Evolutionary conservation across 352 stramenopile genomes (phyloP).

Genomic region (Pythium pyrilobum): DNA sequence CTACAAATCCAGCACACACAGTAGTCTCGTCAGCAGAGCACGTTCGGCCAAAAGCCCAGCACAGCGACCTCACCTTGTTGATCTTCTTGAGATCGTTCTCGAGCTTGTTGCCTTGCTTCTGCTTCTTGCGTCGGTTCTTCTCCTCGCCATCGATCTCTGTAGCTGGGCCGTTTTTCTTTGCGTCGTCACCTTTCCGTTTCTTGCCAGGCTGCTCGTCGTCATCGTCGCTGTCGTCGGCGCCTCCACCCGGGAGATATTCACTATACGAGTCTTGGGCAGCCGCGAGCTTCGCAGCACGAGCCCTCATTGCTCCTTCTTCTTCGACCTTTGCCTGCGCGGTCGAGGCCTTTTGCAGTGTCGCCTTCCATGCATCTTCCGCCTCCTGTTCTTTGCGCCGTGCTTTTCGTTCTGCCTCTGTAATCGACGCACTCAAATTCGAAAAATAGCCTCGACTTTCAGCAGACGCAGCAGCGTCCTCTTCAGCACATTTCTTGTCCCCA

Average conservation of each 20-base stretch:
- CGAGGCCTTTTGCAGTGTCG: slow-evolving; percentile 49
- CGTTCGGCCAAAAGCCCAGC: too few species aligned
- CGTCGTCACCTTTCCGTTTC: slow-evolving; percentile 25
- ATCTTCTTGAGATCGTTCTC: slow-evolving; percentile 70
- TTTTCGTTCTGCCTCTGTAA: slow-evolving; percentile 44
- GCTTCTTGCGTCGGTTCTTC: slow-evolving; percentile 42
- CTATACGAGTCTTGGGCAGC: slow-evolving; percentile 44
- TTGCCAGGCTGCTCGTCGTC: slow-evolving; percentile 44
- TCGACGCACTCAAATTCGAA: slow-evolving; percentile 57
- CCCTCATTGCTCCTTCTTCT: slow-evolving; percentile 28
- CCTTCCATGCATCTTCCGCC: slow-evolving; percentile 47
- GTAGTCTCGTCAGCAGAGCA: neutral
- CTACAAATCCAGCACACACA: slow-evolving; percentile 1
- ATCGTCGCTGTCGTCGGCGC: slow-evolving; percentile 51
- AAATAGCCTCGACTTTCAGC: slow-evolving; percentile 62
- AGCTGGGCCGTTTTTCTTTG: slow-evolving; percentile 5
- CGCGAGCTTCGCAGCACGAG: slow-evolving; percentile 34
- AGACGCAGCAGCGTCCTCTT: too few species aligned
- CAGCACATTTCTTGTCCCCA: neutral
- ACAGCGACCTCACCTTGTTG: slow-evolving; percentile 40
- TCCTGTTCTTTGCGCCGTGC: slow-evolving; percentile 40
- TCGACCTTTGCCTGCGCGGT: slow-evolving; percentile 39
- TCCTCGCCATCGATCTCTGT: slow-evolving; percentile 12
- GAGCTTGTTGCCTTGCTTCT: slow-evolving; percentile 65
- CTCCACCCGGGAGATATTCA: slow-evolving; percentile 47